Evolutionary conservation across 768 basidiomycete genomes (phyloP), one percentile per base, ranked within the genome.

Genomic region (Suillus tomentosus): DNA sequence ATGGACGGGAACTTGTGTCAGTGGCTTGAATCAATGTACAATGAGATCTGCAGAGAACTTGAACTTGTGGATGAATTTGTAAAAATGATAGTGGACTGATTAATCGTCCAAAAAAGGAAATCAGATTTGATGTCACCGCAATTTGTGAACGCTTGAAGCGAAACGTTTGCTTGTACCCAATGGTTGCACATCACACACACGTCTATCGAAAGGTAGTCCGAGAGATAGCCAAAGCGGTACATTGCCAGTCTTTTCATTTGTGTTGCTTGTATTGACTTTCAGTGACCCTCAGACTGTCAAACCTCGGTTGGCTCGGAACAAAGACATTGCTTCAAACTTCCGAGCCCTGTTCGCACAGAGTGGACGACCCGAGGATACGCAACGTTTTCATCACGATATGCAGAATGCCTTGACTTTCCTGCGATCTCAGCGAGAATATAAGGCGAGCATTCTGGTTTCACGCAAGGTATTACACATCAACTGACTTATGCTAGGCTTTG

Each of bases 371-470:
- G 40, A 40, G 39, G 65, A 68, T 51, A 45, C 45, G 53, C 66
- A 48, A 64, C 66, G 40, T 64, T 76, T 85, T 36, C 72, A 79
- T 17, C 76, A 78, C 13, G 87, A 88, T 67, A 72, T 87, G n/a
- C 78, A 85, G 64, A 86, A 89, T 68, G 80, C 83, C 3, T 74
- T 86, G 47, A 80, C 87, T 5, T 94, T 95, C 74, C 73, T 96
- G 74, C 79, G 79, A 50, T 86, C 92, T 9, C 89, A 93, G 71
- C 79, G 91, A 65, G 84, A 87, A 71, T 82, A 96, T 80, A 91
- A 91, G 81, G 95, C 90, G 57, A 71, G 80, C 39, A 71, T 31
- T 22, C 61, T 57, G 54, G 15, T 42, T 24, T 27, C 24, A 48
- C 24, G 64, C 50, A 45, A 31, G 34, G 27, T 34, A 9, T 24